These are phyloP conservation scores for Sporothrix pallida DNA, from an alignment of 2,329 filamentous ascomycete species.

Conservation along the genomic window DNA sequence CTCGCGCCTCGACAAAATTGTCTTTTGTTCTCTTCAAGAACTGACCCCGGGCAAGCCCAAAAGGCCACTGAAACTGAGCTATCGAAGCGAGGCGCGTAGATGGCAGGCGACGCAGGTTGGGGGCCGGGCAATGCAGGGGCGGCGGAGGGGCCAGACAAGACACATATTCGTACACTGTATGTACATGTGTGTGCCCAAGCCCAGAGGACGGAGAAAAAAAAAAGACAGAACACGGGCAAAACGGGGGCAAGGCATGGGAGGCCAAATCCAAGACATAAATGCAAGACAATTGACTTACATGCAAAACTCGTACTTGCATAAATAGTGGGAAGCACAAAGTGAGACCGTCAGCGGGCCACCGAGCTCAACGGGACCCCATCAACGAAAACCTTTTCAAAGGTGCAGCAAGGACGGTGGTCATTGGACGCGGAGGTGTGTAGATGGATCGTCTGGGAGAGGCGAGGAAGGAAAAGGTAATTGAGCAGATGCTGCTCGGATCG, in stretches of 20 bases:
- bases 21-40: background rate
- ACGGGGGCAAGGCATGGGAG: background rate
- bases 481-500: background rate
- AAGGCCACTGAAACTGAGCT: conserved; percentile 2
- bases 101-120: background rate
- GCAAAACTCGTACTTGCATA: conserved; percentile 42
- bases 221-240: background rate
- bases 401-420: conserved; percentile 3
- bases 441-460: background rate
- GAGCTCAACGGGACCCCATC: conserved; percentile 32
- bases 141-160: conserved; percentile 1
- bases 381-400: background rate
- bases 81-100: conserved; percentile 6
- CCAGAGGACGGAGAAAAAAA: background rate
- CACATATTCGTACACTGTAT: background rate
- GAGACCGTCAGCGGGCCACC: conserved; percentile 33
- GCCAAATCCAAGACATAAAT: conserved; percentile 10
- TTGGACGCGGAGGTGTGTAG: background rate
- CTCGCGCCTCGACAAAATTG: background rate
- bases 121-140: conserved; percentile 17
- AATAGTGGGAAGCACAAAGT: conserved; percentile 35
- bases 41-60: too few relatives aligned
- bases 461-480: background rate
- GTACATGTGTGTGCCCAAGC: background rate
- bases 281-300: conserved; percentile 42